Evolutionary conservation across 2,329 filamentous ascomycete genomes (phyloP).

Genomic region (Magnaporthiopsis incrustans): DNA sequence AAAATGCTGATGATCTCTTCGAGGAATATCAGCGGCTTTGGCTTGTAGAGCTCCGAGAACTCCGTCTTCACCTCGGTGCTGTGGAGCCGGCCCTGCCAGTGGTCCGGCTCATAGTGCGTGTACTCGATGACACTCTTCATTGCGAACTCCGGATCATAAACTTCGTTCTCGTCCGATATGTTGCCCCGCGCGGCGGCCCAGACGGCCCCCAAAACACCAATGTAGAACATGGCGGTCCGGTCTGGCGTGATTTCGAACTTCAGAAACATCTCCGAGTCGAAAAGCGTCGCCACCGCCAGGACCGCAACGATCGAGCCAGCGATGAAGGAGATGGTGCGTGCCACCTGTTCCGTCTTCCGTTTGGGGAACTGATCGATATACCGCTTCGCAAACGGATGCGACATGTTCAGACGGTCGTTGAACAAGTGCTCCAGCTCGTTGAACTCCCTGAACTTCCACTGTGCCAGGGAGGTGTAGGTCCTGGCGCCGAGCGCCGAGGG

Average conservation of each 20-base stretch:
- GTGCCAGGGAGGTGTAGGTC: conserved; percentile 84
- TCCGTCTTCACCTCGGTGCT: conserved; percentile 89
- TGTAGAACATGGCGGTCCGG: conserved; percentile 82
- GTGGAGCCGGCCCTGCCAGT: conserved; percentile 86
- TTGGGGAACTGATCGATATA: conserved; percentile 97
- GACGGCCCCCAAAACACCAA: conserved; percentile 72
- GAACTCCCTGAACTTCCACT: conserved; percentile 98
- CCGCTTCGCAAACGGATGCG: conserved; percentile 82
- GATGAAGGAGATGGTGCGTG: conserved; percentile 79
- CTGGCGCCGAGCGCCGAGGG: conserved; percentile 79
- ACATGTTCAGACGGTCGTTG: conserved; percentile 83
- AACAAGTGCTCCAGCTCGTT: conserved; percentile 94
- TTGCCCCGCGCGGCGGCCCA: conserved; percentile 78
- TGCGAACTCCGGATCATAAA: conserved; percentile 88
- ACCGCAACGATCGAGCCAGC: conserved; percentile 81
- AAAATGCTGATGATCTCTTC: conserved; percentile 91
- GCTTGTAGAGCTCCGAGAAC: conserved; percentile 84
- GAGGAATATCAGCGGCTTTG: conserved; percentile 83
- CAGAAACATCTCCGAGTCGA: conserved; percentile 85
- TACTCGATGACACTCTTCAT: conserved; percentile 84
- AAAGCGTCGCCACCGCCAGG: conserved; percentile 72
- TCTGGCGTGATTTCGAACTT: conserved; percentile 87
- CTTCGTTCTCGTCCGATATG: conserved; percentile 78
- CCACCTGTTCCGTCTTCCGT: conserved; percentile 79
- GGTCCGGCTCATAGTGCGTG: conserved; percentile 82